Conservation (phyloP, 345 rosid genomes). For the Acer saccharum region DNA sequence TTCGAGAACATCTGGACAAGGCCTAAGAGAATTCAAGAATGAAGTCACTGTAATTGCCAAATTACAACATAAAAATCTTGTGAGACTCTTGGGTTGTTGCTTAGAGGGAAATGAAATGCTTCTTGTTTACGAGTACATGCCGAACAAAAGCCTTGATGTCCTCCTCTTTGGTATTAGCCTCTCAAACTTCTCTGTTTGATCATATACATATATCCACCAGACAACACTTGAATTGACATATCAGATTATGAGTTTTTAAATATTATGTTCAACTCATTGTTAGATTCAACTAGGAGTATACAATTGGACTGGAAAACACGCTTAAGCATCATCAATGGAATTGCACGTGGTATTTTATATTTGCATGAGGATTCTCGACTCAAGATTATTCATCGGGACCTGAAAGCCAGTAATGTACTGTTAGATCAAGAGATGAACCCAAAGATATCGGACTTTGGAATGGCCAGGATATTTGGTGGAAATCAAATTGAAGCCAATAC, state of each 20-base stretch:
- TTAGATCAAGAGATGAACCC: conserved; percentile 33
- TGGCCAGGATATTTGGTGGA: conserved; percentile 29
- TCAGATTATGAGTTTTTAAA: no score
- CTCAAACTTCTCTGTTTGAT: not conserved
- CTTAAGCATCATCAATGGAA: conserved; percentile 28
- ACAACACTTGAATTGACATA: no score
- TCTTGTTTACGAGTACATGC: conserved; percentile 21
- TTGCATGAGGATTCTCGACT: conserved; percentile 42
- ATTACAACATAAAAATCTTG: conserved; percentile 23
- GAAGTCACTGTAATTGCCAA: conserved; percentile 20
- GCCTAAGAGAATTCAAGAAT: conserved; percentile 25
- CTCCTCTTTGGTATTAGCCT: conserved; percentile 18
- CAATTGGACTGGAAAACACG: conserved; percentile 36
- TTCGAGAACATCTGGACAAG: conserved; percentile 17
- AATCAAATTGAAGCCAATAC: conserved; percentile 30
- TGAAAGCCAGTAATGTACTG: conserved; percentile 29
- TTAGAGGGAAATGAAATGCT: conserved; percentile 16
- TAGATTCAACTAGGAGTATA: conserved; percentile 11
- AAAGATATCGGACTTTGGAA: conserved; percentile 35
- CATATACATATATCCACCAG: no score
- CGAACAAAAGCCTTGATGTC: conserved; percentile 22
- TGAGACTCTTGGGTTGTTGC: conserved; percentile 18
- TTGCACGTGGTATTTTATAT: conserved; percentile 41
- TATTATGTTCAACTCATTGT: not conserved
- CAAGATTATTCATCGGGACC: conserved; percentile 34